Evolutionary conservation across 345 rosid species (phyloP).

Genomic region (Trapa incisa): DNA sequence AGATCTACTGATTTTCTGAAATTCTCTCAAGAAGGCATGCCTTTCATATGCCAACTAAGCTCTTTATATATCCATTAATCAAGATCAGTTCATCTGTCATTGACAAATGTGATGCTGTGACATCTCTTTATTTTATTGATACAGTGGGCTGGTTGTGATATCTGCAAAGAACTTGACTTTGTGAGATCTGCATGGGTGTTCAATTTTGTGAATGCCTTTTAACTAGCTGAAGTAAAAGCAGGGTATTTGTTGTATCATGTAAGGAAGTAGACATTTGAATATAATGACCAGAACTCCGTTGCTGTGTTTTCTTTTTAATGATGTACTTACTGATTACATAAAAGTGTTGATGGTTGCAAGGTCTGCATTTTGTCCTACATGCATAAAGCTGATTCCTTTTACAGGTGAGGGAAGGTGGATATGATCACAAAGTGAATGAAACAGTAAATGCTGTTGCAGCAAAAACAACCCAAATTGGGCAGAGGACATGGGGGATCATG

Average conservation of each 20-base stretch:
- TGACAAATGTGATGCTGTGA: neutral
- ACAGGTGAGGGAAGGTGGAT: slow-evolving; percentile 89
- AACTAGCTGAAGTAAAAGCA: neutral
- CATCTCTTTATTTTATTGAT: neutral
- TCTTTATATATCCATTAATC: no score
- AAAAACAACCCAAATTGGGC: slow-evolving; percentile 85
- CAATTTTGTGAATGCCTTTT: neutral
- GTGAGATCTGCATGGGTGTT: neutral
- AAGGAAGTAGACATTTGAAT: neutral
- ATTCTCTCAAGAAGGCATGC: no score
- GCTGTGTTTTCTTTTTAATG: no score
- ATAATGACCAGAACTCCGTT: no score
- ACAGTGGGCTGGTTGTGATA: neutral
- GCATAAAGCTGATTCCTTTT: slow-evolving; percentile 6
- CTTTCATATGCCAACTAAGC: no score
- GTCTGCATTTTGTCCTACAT: neutral
- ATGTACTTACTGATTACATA: neutral
- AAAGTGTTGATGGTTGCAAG: neutral
- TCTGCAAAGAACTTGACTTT: neutral
- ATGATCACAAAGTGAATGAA: slow-evolving; percentile 43
- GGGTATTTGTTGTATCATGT: neutral
- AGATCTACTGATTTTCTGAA: no score
- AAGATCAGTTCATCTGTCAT: neutral
- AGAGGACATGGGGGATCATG: slow-evolving; percentile 95
- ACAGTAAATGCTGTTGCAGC: slow-evolving; percentile 37